Evolutionary conservation across 192 early-diverging fungal species (phyloP).

Genomic region (Rhizoclosmatium globosum): DNA sequence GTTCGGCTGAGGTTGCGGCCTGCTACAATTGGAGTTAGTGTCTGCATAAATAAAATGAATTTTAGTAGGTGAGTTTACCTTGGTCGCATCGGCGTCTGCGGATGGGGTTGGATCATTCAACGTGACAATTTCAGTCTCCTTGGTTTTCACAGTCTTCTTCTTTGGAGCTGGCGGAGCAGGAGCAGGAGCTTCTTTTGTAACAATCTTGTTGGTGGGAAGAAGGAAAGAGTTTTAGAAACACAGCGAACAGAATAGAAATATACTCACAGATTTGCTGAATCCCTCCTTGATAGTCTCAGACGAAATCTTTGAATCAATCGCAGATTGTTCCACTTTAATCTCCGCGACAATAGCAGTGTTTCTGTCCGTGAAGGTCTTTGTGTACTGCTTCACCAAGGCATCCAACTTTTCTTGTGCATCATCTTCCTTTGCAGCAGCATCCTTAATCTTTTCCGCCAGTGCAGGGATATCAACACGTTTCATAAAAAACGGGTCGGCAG

Average conservation of each 20-base stretch:
- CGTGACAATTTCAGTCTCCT: slow-evolving; percentile 28
- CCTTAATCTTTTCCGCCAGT: neutral
- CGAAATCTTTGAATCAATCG: slow-evolving; percentile 54
- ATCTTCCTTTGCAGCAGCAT: neutral
- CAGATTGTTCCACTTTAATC: slow-evolving; percentile 51
- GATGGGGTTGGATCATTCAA: slow-evolving; percentile 15
- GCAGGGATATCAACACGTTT: slow-evolving; percentile 30
- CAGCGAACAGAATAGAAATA: neutral
- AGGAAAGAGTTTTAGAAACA: neutral
- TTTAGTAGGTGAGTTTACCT: slow-evolving; percentile 6
- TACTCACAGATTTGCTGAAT: slow-evolving; percentile 55
- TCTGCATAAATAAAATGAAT: neutral
- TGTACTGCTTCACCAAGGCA: slow-evolving; percentile 4
- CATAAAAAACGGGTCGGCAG: slow-evolving; percentile 43
- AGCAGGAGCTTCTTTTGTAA: slow-evolving; percentile 7
- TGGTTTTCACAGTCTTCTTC: slow-evolving; percentile 15
- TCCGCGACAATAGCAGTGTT: slow-evolving; percentile 39
- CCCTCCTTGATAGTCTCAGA: slow-evolving; percentile 56
- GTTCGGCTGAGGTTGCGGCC: slow-evolving; percentile 15
- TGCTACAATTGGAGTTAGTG: neutral
- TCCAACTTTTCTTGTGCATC: neutral
- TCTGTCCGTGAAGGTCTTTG: slow-evolving; percentile 28
- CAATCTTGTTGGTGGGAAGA: neutral
- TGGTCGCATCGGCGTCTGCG: neutral
- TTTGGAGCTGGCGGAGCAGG: neutral